Conservation (phyloP, 2,329 filamentous ascomycete species). For the Xylariaceae sp. region DNA sequence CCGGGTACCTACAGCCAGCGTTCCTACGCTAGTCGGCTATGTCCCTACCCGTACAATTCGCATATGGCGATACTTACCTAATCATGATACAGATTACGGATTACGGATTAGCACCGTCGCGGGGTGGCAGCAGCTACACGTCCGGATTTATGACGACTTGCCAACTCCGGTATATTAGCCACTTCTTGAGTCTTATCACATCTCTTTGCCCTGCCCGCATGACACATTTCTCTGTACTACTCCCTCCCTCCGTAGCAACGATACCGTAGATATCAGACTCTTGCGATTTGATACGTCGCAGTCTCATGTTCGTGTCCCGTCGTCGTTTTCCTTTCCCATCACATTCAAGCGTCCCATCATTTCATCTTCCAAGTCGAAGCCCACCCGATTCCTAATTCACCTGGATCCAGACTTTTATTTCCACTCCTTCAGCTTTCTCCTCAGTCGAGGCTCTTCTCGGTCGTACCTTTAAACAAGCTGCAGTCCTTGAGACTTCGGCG, state of each 20-base stretch:
- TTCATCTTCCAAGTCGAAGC: background rate
- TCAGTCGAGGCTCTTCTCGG: conserved; percentile 34
- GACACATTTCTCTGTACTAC: background rate
- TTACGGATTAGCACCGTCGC: background rate
- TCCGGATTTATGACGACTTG: conserved; percentile 3
- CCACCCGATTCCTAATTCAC: background rate
- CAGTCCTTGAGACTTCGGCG: conserved; percentile 80
- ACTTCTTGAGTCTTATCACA: conserved; percentile 5
- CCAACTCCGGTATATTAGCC: conserved; percentile 4
- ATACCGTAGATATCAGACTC: background rate
- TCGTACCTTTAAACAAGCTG: conserved; percentile 85
- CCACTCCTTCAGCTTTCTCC: conserved; percentile 3
- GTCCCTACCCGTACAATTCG: background rate
- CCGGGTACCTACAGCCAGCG: background rate
- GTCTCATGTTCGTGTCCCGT: conserved; percentile 14
- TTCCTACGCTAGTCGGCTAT: background rate
- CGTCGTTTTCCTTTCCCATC: conserved; percentile 10
- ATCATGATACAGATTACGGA: background rate
- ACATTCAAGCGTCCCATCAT: background rate
- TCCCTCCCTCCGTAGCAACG: background rate
- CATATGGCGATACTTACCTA: background rate
- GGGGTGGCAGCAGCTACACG: background rate
- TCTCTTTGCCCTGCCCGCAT: background rate
- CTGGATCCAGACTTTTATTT: conserved; percentile 13
- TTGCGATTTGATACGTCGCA: background rate